phyloP scores from a whole-genome alignment of 306 rosid species.

The Dryas drummondii region DNA sequence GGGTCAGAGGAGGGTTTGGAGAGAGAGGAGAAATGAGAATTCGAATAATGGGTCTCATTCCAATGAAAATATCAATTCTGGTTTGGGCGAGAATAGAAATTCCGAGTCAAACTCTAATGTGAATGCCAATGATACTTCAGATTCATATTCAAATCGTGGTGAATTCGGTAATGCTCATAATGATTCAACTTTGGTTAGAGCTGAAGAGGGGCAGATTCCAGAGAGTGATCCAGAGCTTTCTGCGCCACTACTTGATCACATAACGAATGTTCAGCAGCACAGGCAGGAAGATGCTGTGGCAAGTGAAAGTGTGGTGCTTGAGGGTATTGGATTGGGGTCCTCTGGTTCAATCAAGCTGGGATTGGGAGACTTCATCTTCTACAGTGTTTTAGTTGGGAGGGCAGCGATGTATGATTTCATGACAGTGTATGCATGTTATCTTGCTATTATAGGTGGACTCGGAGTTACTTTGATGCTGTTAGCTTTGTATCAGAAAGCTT shows the following conservation, averaged over 20 bases:
- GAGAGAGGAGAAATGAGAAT: conserved; percentile 54
- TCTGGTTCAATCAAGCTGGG: conserved; percentile 96
- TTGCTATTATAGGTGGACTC: conserved; percentile 93
- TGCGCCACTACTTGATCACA: conserved; percentile 53
- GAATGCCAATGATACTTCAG: conserved; percentile 13
- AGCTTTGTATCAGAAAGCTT: conserved; percentile 85
- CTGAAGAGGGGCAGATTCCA: conserved; percentile 60
- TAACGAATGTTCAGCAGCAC: conserved; percentile 31
- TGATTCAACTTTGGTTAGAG: conserved; percentile 29
- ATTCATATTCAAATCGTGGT: conserved; percentile 24
- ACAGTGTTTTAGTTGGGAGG: conserved; percentile 92
- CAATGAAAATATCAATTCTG: conserved; percentile 23
- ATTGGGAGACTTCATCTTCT: conserved; percentile 93
- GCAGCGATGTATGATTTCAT: conserved; percentile 96
- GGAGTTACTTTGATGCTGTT: conserved; percentile 86
- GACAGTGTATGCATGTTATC: conserved; percentile 97
- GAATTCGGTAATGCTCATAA: conserved; percentile 13
- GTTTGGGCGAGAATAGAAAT: conserved; percentile 28
- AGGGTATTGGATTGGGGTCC: conserved; percentile 90
- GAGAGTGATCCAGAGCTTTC: conserved; percentile 46
- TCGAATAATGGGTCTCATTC: conserved; percentile 23
- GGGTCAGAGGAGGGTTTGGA: conserved; percentile 73
- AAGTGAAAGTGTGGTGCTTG: conserved; percentile 56
- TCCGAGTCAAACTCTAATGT: conserved; percentile 22
- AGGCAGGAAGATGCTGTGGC: conserved; percentile 32